Evolutionary conservation across 2,329 filamentous ascomycete genomes (phyloP), one percentile per base, ranked within the genome.

Genomic region (Elsinoe perseae): DNA sequence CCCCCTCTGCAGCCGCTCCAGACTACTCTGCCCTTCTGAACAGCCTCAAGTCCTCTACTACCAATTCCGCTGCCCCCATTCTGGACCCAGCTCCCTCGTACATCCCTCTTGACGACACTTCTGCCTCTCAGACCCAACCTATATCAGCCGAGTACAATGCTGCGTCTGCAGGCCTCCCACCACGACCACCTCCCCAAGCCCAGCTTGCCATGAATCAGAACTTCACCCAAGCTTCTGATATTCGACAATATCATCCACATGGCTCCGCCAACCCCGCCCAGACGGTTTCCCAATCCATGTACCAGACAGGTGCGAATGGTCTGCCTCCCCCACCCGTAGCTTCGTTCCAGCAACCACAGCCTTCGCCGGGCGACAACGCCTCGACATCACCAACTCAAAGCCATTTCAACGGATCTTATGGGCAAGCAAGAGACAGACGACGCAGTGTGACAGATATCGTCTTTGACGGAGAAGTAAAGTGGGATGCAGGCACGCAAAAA

Each of bases 401-500:
- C 25, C 48, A n/a, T 36, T 50, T 46, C 38, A 54, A 21, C 52
- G 57, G 50, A 32, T 55, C 46, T 32, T 52, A 21, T 12, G 52
- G 25, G 61, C 48, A 52, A 20, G 65, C 16, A 66, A 69, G 58
- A 64, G 61, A 43, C 61, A 63, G 28, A 44, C 64, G 66, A 36
- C 60, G 68, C 54, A 61, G 59, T 16, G 60, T 64, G 12, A 60
- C 72, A 40, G 72, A 75, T 18, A 36, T 46, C 8, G 20, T 27
- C 1, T 44, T 44, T 58, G 77, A 78, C 48, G 75, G 78, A 55
- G 68, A 68, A 50, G 72, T 75, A n/a, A 56, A 44, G n/a, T 80
- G 77, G 74, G 73, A 74, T 18, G 74, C 74, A 20, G 78, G 84
- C 57, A 77, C 80, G 56, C 83, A 88, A 65, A 80, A 80, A 63